A percentile compares a stretch with the other conserved stretches of the same genome.
These are phyloP conservation scores for Vanilla planifolia DNA, from an alignment of 106 monocot genomes.

Conservation along the genomic window DNA sequence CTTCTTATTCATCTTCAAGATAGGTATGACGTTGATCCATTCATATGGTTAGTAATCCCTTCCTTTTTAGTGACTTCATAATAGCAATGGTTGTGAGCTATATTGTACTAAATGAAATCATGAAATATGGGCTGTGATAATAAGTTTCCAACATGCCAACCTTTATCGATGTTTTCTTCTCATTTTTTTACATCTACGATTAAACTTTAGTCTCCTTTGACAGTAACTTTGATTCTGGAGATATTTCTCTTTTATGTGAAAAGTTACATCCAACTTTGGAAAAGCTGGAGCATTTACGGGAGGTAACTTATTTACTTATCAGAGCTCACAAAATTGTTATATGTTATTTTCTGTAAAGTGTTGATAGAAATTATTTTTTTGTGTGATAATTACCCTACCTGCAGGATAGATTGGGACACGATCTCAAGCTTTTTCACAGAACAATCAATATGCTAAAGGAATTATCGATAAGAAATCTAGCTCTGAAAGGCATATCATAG, in stretches of 20 bases:
- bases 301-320: conserved; percentile 33
- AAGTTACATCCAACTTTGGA: conserved; percentile 64
- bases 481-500: conserved; percentile 10
- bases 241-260: conserved; percentile 44
- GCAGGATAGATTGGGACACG: conserved; percentile 67
- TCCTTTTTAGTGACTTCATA: background rate
- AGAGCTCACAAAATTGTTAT: background rate
- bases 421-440: conserved; percentile 57
- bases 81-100: background rate
- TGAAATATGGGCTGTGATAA: too few species aligned
- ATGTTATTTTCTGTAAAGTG: background rate
- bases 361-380: background rate
- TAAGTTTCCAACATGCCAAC: too few species aligned
- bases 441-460: conserved; percentile 63
- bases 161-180: too few species aligned
- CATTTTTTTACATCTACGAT: background rate
- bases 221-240: conserved; percentile 36
- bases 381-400: background rate
- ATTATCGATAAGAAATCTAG: conserved; percentile 53
- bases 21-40: conserved; percentile 37
- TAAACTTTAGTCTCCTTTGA: background rate
- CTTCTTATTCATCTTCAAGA: conserved; percentile 83
- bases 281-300: conserved; percentile 62
- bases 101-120: too few species aligned
- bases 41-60: background rate